phyloP scores from a whole-genome alignment of 2,329 filamentous ascomycete species.

The Phialophora tarda region DNA sequence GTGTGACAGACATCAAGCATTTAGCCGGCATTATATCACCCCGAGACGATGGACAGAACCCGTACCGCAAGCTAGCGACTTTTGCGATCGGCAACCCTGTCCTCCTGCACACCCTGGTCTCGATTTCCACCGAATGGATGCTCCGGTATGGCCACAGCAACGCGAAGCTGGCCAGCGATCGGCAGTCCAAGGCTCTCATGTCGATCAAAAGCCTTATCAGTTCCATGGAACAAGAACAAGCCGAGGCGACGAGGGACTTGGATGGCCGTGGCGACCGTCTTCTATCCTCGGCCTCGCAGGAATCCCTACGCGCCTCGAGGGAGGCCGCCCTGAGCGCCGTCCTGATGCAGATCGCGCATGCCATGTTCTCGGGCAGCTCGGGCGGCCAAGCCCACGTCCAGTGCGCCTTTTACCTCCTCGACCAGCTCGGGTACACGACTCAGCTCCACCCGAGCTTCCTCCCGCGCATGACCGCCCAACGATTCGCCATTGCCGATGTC shows the following conservation, averaged over 20 bases:
- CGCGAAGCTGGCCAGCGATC: no score
- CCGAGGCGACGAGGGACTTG: no score
- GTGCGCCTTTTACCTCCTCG: neutral
- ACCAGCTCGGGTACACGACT: neutral
- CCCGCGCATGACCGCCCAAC: neutral
- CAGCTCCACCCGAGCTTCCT: neutral
- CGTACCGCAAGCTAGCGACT: neutral
- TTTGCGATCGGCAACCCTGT: neutral
- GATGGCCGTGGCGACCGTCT: no score
- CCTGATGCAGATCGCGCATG: slow-evolving; percentile 1
- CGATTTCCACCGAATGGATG: neutral
- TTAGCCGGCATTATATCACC: neutral
- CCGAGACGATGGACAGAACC: neutral
- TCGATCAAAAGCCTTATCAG: neutral
- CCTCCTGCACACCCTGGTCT: neutral
- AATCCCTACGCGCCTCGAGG: neutral
- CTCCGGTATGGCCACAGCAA: neutral
- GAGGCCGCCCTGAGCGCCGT: neutral
- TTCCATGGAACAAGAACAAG: neutral
- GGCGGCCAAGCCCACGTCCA: neutral
- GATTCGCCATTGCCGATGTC: slow-evolving; percentile 5
- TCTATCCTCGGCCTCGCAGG: no score
- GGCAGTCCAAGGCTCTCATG: neutral
- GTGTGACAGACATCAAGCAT: slow-evolving; percentile 1
- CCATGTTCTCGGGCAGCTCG: neutral